Evolutionary conservation across 2,329 filamentous ascomycete species (phyloP).

Genomic region (Uncinocarpus reesii): DNA sequence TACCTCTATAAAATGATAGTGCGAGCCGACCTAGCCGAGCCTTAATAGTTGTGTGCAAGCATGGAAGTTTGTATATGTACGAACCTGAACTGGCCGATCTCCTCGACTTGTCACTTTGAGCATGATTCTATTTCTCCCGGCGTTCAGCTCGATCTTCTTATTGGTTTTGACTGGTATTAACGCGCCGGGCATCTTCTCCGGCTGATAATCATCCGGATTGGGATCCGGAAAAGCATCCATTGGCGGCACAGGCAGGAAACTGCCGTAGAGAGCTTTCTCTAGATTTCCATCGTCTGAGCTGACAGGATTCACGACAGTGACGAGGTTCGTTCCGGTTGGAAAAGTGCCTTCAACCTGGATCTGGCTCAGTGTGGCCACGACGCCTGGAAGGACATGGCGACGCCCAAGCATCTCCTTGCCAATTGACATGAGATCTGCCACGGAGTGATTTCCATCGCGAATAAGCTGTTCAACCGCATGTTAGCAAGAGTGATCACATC

Average conservation of each 20-base stretch:
- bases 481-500: no score
- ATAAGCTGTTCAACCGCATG: conserved; percentile 51
- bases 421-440: conserved; percentile 85
- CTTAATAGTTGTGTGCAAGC: no score
- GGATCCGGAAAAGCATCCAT: conserved; percentile 57
- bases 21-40: conserved; percentile 60
- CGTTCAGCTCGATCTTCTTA: conserved; percentile 58
- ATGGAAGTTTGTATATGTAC: no score
- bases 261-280: conserved; percentile 77
- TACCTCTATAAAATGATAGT: conserved; percentile 94
- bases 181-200: conserved; percentile 64
- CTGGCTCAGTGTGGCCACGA: conserved; percentile 66
- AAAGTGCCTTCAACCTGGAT: conserved; percentile 95
- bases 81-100: conserved; percentile 78
- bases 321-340: conserved; percentile 77
- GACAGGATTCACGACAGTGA: conserved; percentile 87
- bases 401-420: conserved; percentile 88
- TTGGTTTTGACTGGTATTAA: conserved; percentile 58
- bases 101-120: conserved; percentile 75
- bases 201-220: conserved; percentile 55
- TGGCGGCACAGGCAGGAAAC: conserved; percentile 72
- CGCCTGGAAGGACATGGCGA: conserved; percentile 77
- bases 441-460: conserved; percentile 85
- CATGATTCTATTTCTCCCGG: conserved; percentile 60
- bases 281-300: conserved; percentile 76